Conservation (phyloP, 345 rosid genomes). For the Sonneratia caseolaris region DNA sequence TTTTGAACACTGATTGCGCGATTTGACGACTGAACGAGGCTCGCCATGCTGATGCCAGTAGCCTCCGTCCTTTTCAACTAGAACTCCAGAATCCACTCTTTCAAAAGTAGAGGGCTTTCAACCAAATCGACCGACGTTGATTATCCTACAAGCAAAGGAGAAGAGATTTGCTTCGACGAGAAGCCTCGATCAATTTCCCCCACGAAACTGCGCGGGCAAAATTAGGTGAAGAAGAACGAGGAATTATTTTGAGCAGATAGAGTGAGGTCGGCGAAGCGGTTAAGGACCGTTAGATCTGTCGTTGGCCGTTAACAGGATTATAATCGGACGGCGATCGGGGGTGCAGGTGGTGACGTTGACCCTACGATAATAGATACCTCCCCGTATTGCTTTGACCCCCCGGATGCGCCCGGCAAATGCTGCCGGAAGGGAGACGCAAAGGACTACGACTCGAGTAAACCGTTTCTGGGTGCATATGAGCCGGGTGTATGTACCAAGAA, state of each 20-base stretch:
- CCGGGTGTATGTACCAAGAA: too few species aligned
- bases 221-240: background rate
- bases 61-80: slow-evolving; percentile 5
- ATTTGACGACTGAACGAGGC: slow-evolving; percentile 4
- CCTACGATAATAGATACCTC: too few species aligned
- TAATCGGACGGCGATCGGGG: background rate
- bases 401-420: too few species aligned
- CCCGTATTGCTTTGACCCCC: too few species aligned
- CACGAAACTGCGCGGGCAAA: background rate
- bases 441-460: too few species aligned
- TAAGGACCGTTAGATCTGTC: slow-evolving; percentile 6
- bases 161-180: background rate
- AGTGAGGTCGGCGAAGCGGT: background rate
- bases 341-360: too few species aligned
- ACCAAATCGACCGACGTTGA: background rate
- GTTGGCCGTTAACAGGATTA: slow-evolving; percentile 9
- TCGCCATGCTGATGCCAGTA: slow-evolving; percentile 9
- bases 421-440: too few species aligned
- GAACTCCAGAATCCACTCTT: background rate
- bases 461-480: too few species aligned
- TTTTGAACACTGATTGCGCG: background rate
- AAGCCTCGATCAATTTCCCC: background rate
- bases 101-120: slow-evolving; percentile 3
- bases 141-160: background rate
- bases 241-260: background rate